Evolutionary conservation across 2,329 filamentous ascomycete species (phyloP), one percentile per base, ranked within the genome.

Genomic region (Daldinia sp.): DNA sequence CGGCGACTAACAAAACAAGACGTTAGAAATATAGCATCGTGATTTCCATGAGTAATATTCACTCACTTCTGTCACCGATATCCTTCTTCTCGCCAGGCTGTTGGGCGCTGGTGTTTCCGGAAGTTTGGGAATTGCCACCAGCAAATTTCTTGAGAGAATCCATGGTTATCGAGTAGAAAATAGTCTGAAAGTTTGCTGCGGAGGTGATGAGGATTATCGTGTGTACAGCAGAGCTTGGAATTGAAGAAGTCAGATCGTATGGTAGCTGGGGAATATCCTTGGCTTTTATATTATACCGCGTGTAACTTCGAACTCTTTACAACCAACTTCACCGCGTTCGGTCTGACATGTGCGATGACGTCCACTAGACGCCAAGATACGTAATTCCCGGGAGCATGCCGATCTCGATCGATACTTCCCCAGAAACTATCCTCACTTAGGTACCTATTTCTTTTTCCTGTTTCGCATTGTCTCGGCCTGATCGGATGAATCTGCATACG

Each of bases 1-100:
- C 67, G 51, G 74, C 73, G 41, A 73, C 74, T 76, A 12, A 15
- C 1, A 13, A 37, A n/a, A 3, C 13, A 18, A 4, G 0, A 30
- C 4, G 26, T 51, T 33, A 51, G 26, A 10, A 13, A 18, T 33
- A 7, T 18, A 5, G 5, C 28, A 4, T n/a, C 7, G n/a, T 4
- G 6, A 33, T 12, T 18, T 30, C 9, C 6, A 7, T 30, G 7
- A 35, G 42, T 9, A 33, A 15, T 9, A 35, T 9, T 6, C 18
- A 65, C 74, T 63, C 63, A 75, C 78, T 72, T 70, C 75, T 79
- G 73, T 80, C 78, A 44, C 75, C 76, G 44, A 74, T 72, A 68
- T 80, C 78, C 42, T 77, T 72, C 62, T 77, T 73, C 65, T 76
- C 69, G 2, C 72, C 76, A 6, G 70, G 23, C 33, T 58, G 60